These are phyloP conservation scores for Fusarium sp. DNA, from an alignment of 2,329 filamentous ascomycete species.

Conservation along the genomic window DNA sequence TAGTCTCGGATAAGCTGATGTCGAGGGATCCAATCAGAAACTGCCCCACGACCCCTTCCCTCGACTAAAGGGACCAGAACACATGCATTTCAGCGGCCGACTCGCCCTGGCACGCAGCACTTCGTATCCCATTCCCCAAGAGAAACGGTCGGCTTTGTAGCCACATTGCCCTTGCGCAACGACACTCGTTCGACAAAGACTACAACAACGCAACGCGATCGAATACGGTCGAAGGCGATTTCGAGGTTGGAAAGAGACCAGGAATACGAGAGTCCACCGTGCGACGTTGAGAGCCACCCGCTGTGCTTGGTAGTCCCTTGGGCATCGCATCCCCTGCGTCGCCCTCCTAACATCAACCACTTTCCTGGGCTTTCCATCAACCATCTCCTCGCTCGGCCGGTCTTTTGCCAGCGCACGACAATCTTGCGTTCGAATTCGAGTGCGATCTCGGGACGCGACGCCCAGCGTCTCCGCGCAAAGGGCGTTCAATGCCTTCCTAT, in stretches of 20 bases:
- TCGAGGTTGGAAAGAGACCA: background rate
- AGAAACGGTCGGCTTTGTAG: constrained; percentile 30
- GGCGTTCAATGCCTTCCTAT: constrained; percentile 46
- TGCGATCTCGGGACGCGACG: constrained; percentile 26
- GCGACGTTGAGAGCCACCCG: constrained; percentile 8
- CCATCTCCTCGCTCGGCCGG: background rate
- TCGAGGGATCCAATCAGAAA: constrained; percentile 37
- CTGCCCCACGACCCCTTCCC: constrained; percentile 25
- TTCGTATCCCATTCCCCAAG: constrained; percentile 36
- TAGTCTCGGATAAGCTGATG: constrained; percentile 13
- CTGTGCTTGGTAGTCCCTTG: constrained; percentile 4
- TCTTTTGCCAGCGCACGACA: background rate
- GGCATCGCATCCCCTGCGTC: constrained; percentile 22
- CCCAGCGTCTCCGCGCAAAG: constrained; percentile 37
- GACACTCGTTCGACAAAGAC: constrained; percentile 7
- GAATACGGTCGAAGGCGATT: background rate
- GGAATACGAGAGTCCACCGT: background rate
- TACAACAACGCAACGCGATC: constrained; percentile 17
- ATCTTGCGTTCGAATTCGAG: background rate
- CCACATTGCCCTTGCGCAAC: constrained; percentile 36
- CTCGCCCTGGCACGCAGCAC: constrained; percentile 36
- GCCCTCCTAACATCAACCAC: constrained; percentile 10
- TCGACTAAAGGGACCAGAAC: constrained; percentile 23
- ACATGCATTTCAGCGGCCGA: constrained; percentile 34
- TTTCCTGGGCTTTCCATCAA: constrained; percentile 3